Percentiles rank a stretch among this genome's conserved stretches.
phyloP scores from a whole-genome alignment of 805 yeast genomes.

The Hanseniaspora nectarophila region DNA sequence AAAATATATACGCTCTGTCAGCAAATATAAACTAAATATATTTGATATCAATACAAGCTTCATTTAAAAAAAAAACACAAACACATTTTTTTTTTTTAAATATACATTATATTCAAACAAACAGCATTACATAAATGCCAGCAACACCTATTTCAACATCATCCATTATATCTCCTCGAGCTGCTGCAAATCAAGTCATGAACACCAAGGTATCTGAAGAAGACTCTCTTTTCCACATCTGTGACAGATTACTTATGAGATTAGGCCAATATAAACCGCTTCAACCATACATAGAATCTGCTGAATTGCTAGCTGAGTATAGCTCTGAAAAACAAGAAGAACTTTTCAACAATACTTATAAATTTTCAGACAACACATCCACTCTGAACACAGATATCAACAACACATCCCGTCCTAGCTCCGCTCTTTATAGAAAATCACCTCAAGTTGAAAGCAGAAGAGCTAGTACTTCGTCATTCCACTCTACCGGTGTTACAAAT shows the following conservation, averaged over 20 bases:
- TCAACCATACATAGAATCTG: constrained; percentile 43
- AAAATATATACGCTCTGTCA: too few relatives aligned
- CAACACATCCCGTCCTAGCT: constrained; percentile 16
- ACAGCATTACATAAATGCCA: background rate
- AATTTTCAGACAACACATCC: background rate
- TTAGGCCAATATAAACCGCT: constrained; percentile 53
- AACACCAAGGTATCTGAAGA: constrained; percentile 49
- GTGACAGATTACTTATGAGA: constrained; percentile 43
- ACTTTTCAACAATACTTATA: background rate
- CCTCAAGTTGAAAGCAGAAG: constrained; percentile 6
- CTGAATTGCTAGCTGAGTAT: constrained; percentile 7
- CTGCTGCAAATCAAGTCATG: constrained; percentile 31
- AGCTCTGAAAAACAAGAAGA: constrained; percentile 10
- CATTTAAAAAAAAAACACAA: too few relatives aligned
- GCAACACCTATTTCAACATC: background rate
- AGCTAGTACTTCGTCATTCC: constrained; percentile 1
- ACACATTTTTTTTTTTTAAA: too few relatives aligned
- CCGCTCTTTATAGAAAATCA: constrained; percentile 16
- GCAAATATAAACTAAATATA: background rate
- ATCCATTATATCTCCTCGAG: background rate
- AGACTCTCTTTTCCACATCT: constrained; percentile 61
- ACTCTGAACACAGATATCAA: constrained; percentile 5
- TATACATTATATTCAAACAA: background rate
- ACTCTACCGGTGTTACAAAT: constrained; percentile 16
- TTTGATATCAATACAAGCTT: too few relatives aligned